Evolutionary conservation across 2,329 filamentous ascomycete species (phyloP).

Genomic region (Coniochaeta hoffmannii): DNA sequence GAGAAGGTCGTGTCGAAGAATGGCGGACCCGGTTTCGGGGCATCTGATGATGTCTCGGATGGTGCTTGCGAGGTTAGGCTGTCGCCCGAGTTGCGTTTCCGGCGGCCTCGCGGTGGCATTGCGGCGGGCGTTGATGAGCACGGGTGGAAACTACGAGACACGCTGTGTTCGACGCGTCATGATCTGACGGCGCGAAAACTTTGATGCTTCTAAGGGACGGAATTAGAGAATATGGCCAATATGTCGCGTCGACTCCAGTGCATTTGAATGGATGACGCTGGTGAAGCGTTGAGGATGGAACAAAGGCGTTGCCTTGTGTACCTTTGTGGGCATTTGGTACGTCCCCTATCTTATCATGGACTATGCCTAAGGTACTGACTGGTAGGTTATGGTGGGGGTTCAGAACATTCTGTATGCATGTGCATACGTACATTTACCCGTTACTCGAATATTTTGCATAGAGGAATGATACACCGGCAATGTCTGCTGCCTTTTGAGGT

Average conservation of each 20-base stretch:
- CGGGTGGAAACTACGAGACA: neutral
- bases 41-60: neutral
- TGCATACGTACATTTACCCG: no score
- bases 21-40: constrained; percentile 21
- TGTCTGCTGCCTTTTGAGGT: no score
- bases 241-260: neutral
- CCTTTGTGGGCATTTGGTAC: no score
- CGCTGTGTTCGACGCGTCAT: neutral
- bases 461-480: no score
- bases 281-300: no score
- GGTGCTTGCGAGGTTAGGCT: neutral
- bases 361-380: no score
- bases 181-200: neutral
- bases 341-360: no score
- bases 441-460: no score
- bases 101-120: neutral
- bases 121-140: neutral
- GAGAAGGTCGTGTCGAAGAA: constrained; percentile 55
- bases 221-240: neutral
- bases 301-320: no score
- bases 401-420: no score
- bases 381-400: no score
- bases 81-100: neutral
- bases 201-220: neutral
- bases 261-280: no score